phyloP scores from a whole-genome alignment of 306 rosid species.

The Cucumis hystrix region DNA sequence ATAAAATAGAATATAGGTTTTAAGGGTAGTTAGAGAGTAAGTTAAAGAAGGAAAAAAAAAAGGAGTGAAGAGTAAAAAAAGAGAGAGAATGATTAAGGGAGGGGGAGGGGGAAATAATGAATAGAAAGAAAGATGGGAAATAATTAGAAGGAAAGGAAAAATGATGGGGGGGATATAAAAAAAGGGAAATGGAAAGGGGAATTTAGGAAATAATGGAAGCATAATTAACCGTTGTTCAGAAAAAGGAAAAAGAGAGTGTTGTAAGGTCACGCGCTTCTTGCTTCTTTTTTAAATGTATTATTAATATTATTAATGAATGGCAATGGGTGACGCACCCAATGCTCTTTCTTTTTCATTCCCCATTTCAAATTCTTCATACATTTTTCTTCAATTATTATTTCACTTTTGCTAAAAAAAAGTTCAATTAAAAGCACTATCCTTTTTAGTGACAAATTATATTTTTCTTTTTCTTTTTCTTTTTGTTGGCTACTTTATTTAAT shows the following conservation, averaged over 20 bases:
- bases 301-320: background rate
- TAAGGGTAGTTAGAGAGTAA: no score
- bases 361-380: no score
- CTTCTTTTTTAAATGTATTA: background rate
- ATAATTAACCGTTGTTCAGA: background rate
- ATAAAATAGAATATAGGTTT: no score
- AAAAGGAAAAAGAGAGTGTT: background rate
- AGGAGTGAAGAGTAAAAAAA: no score
- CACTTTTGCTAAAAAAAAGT: no score
- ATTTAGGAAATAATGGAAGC: background rate
- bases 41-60: no score
- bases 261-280: constrained; percentile 2
- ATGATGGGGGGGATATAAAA: background rate
- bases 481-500: no score
- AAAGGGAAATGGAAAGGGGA: background rate
- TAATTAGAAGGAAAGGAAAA: background rate
- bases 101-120: background rate
- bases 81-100: background rate
- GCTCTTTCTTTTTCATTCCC: background rate
- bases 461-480: no score
- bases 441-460: no score
- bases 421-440: no score
- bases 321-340: background rate
- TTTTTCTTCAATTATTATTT: no score
- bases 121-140: background rate